Percentiles rank a stretch among this genome's conserved stretches.
Conservation (phyloP, 257 asterid species). For the Solanum bulbocastanum region DNA sequence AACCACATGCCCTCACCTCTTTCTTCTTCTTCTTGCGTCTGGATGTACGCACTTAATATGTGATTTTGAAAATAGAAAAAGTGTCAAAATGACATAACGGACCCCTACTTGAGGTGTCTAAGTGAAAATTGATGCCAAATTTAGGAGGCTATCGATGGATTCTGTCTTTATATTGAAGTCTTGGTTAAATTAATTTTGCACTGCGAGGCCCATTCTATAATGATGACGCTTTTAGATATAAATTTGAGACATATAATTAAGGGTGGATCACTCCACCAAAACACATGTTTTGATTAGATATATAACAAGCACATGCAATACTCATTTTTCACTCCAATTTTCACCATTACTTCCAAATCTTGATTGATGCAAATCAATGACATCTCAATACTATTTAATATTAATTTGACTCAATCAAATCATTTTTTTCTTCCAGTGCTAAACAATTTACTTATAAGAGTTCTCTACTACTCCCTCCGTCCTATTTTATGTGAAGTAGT, state of each 20-base stretch:
- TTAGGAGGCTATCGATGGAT: no score
- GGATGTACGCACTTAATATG: no score
- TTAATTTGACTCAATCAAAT: background rate
- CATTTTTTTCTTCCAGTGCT: background rate
- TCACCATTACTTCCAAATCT: background rate
- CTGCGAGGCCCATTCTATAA: fast-evolving
- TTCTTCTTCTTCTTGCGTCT: no score
- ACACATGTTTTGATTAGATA: background rate
- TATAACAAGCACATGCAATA: background rate
- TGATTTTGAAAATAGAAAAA: no score
- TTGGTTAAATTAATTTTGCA: fast-evolving
- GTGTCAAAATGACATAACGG: no score
- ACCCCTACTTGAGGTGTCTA: no score
- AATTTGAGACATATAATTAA: no score
- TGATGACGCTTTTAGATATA: fast-evolving
- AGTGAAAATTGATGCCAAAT: no score
- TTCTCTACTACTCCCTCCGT: background rate
- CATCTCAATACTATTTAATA: background rate
- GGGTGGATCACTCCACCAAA: fast-evolving
- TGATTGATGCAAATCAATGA: background rate
- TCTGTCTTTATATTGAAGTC: fast-evolving
- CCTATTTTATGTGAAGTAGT: no score
- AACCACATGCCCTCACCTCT: no score
- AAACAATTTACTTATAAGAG: background rate
- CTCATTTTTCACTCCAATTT: background rate